phyloP scores from a whole-genome alignment of 1,284 basidiomycete species.

The Moesziomyces sp. region DNA sequence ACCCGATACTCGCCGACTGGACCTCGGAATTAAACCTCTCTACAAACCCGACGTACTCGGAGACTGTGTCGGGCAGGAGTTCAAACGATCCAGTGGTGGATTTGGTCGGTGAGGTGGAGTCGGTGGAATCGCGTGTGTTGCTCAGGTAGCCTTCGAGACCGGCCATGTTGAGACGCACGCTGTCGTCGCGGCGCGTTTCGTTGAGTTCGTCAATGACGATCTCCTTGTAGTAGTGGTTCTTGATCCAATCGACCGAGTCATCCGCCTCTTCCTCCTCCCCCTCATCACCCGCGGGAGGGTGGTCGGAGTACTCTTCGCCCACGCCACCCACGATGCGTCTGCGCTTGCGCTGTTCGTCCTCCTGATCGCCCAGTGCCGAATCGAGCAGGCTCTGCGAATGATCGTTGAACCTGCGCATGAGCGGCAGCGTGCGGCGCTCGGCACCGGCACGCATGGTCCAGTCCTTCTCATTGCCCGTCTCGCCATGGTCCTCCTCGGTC shows the following conservation, averaged over 20 bases:
- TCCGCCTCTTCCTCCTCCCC: constrained; percentile 22
- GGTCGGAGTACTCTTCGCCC: constrained; percentile 55
- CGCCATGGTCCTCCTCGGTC: constrained; percentile 89
- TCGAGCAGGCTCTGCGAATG: constrained; percentile 90
- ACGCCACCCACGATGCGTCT: constrained; percentile 60
- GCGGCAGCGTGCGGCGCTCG: constrained; percentile 84
- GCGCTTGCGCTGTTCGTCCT: constrained; percentile 35
- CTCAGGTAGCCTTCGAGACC: constrained; percentile 44
- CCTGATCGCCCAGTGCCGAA: constrained; percentile 65
- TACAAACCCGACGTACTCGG: constrained; percentile 19
- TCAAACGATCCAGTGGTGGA: constrained; percentile 1
- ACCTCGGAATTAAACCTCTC: constrained; percentile 17
- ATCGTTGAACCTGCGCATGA: constrained; percentile 97
- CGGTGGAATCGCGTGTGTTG: background rate
- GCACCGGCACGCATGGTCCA: constrained; percentile 95
- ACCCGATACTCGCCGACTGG: background rate
- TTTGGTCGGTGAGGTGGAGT: no score
- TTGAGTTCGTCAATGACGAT: constrained; percentile 89
- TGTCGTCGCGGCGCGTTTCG: constrained; percentile 74
- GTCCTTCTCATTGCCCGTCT: constrained; percentile 88
- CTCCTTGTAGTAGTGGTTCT: constrained; percentile 72
- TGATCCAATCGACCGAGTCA: constrained; percentile 40
- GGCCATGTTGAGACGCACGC: constrained; percentile 82
- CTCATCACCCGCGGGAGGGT: constrained; percentile 11
- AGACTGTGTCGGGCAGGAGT: constrained; percentile 1